These are phyloP conservation scores for Cercospora citrullina DNA, from an alignment of 2,329 filamentous ascomycete genomes.

Conservation along the genomic window DNA sequence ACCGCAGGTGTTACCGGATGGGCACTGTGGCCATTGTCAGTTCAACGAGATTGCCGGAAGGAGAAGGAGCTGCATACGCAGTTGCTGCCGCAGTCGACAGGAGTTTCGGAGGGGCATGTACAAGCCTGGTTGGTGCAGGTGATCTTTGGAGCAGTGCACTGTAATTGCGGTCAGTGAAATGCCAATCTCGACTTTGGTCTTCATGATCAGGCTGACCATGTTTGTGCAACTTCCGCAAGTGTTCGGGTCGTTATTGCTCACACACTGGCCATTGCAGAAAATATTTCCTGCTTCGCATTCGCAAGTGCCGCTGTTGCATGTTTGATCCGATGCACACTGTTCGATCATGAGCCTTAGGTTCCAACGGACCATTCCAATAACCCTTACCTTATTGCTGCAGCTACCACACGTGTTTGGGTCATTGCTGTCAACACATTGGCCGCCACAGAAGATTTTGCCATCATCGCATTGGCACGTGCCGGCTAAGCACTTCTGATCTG, in stretches of 20 bases:
- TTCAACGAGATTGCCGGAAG: neutral
- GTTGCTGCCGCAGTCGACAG: neutral
- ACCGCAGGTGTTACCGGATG: neutral
- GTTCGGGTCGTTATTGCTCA: conserved; percentile 1
- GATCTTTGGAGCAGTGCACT: neutral
- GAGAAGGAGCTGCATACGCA: neutral
- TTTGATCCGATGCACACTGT: neutral
- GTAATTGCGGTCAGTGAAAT: neutral
- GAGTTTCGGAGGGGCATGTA: neutral
- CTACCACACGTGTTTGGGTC: neutral
- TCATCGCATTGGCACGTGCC: neutral
- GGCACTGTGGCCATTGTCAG: neutral
- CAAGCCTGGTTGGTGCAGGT: neutral
- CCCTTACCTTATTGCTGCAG: neutral
- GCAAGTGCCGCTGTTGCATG: neutral
- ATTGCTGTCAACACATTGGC: neutral
- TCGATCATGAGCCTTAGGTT: neutral
- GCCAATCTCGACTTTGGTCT: neutral
- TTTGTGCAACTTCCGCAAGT: neutral
- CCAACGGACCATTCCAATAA: neutral
- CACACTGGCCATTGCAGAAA: neutral
- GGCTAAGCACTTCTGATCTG: neutral
- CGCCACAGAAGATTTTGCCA: neutral
- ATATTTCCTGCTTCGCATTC: neutral
- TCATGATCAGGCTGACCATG: neutral